Evolutionary conservation across 768 basidiomycete species (phyloP).

Genomic region (Phanerochaete sordida): DNA sequence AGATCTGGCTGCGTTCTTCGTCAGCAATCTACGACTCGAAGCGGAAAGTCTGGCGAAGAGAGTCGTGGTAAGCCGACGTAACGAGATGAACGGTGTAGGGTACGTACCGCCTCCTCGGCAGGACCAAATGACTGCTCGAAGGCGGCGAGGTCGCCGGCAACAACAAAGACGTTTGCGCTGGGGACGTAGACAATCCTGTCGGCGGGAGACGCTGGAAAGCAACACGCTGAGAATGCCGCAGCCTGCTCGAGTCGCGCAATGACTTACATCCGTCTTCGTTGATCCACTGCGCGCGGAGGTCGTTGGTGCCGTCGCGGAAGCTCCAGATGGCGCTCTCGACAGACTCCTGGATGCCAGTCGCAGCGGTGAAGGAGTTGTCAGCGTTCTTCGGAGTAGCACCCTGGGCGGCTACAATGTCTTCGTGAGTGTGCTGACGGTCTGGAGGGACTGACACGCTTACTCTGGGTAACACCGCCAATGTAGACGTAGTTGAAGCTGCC

Average conservation of each 20-base stretch:
- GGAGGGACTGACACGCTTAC: too few species aligned
- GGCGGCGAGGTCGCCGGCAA: slow-evolving; percentile 6
- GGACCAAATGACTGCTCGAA: slow-evolving; percentile 1
- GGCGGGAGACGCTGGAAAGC: neutral
- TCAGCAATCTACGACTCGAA: neutral
- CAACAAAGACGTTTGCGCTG: slow-evolving; percentile 6
- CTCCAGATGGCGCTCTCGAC: slow-evolving; percentile 23
- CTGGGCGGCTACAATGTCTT: slow-evolving; percentile 4
- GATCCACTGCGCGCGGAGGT: slow-evolving; percentile 17
- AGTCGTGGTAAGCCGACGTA: too few species aligned
- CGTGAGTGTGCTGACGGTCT: too few species aligned
- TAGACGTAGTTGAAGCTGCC: slow-evolving; percentile 13
- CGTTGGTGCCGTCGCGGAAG: slow-evolving; percentile 2
- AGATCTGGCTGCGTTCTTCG: too few species aligned
- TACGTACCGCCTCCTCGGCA: neutral
- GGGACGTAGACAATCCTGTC: slow-evolving; percentile 10
- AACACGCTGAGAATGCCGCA: neutral
- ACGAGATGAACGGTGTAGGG: neutral
- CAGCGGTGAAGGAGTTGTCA: slow-evolving; percentile 18
- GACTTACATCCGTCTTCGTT: slow-evolving; percentile 19
- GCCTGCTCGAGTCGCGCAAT: neutral
- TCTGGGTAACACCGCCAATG: slow-evolving; percentile 14
- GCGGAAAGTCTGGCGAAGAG: neutral
- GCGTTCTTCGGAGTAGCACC: neutral
- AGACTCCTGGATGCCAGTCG: slow-evolving; percentile 7